Evolutionary conservation across 2,329 filamentous ascomycete species (phyloP), one percentile per base, ranked within the genome.

Genomic region (Chalaropsis thielavioides): DNA sequence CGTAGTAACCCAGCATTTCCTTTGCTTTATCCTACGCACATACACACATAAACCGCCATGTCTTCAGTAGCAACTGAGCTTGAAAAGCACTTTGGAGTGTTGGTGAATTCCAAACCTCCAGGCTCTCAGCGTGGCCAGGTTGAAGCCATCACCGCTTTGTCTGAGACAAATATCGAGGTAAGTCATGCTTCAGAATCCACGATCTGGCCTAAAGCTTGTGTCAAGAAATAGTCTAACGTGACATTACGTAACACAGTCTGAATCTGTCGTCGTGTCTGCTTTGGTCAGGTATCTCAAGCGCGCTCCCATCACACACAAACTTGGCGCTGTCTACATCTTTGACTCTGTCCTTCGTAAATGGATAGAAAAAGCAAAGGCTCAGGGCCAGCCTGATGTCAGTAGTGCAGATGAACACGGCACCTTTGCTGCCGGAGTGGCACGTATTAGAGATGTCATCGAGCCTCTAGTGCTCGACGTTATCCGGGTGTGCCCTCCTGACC

Each of bases 311-410:
- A 95, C 91, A 75, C 92, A 99, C 83, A 99, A 99, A 79, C 83
- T 99, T 76, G 94, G 94, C 78, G 92, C 96, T 74, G 87, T 99
- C 79, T 99, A 99, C 86, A 92, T 97, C 79, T 90, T 99, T 92
- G 94, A 99, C 83, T 96, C 92, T 81, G 92, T 99, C 83, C 92
- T 92, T 76, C 90, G 94, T 78, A 92, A 95, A 80, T 99, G 94
- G 92, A 86, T 96, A 80, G 92, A 97, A 76, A 89, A 91, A 77
- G 92, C 94, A 73, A 94, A 92, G 78, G 83, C 86, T 73, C 83
- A 88, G 70, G 89, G 89, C 72, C 92, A 97, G 74, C 78, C 87
- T 73, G 84, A 91, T 76, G 89, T 88, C 77, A 86, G 83, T 75
- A 82, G 85, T 76, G 90, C 92, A 70, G 84, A 87, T 70, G 90